Conservation (phyloP, 2,329 filamentous ascomycete species). For the Penicillium sp. region DNA sequence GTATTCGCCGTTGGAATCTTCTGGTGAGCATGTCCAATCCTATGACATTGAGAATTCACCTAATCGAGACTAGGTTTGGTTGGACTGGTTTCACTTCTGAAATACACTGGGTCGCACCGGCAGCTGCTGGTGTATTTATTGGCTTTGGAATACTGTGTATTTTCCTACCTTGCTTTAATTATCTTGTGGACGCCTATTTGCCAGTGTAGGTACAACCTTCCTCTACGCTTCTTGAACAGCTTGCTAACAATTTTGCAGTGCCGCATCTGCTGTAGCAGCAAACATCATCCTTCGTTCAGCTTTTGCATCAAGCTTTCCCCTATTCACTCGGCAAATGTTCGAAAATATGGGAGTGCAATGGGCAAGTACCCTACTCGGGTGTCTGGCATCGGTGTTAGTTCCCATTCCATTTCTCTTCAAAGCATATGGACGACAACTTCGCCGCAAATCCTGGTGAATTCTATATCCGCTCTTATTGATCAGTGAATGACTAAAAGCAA, state of each 20-base stretch:
- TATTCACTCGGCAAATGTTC: slow-evolving; percentile 45
- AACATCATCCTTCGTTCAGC: slow-evolving; percentile 43
- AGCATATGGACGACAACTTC: not conserved
- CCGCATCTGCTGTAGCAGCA: slow-evolving; percentile 43
- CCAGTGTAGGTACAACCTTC: slow-evolving; percentile 39
- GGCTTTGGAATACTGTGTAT: slow-evolving; percentile 39
- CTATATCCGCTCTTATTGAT: not conserved
- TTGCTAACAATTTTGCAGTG: slow-evolving; percentile 21
- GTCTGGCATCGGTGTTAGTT: slow-evolving; percentile 39
- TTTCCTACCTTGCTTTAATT: slow-evolving; percentile 41
- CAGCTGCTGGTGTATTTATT: slow-evolving; percentile 31
- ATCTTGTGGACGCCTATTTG: slow-evolving; percentile 46
- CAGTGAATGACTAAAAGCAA: not conserved
- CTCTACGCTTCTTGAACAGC: not conserved
- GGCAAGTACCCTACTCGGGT: slow-evolving; percentile 44
- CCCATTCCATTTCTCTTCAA: slow-evolving; percentile 40
- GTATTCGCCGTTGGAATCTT: slow-evolving; percentile 44
- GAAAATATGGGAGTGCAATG: slow-evolving; percentile 42
- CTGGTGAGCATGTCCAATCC: slow-evolving; percentile 30
- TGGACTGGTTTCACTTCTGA: slow-evolving; percentile 37
- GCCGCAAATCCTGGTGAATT: not conserved
- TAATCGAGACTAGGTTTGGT: slow-evolving; percentile 32
- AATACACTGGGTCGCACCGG: slow-evolving; percentile 39
- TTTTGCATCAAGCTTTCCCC: slow-evolving; percentile 40
- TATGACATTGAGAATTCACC: not conserved